These are phyloP conservation scores for Sclerospora graminicola DNA, from an alignment of 352 stramenopile species.

Conservation along the genomic window DNA sequence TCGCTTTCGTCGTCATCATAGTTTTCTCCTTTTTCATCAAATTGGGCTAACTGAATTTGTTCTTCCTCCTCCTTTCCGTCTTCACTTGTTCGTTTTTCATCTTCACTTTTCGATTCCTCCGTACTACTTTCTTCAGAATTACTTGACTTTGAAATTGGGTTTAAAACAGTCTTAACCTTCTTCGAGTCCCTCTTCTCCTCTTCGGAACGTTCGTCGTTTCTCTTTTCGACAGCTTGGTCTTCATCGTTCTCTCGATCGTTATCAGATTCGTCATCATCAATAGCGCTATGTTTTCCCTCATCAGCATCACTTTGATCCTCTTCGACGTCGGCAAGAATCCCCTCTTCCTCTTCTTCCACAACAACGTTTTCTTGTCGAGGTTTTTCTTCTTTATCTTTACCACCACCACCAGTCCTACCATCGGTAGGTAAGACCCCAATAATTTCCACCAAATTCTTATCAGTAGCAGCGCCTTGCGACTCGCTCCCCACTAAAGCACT, in stretches of 20 bases:
- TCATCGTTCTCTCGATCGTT: not conserved
- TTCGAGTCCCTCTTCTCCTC: too few relatives aligned
- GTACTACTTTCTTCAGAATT: slow-evolving; percentile 8
- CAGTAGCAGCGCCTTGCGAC: not conserved
- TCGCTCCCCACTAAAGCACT: not conserved
- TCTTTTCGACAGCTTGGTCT: too few relatives aligned
- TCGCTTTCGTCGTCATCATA: not conserved
- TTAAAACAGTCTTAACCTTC: too few relatives aligned
- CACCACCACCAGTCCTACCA: not conserved
- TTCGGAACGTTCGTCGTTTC: too few relatives aligned
- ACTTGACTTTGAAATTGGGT: not conserved
- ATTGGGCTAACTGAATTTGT: slow-evolving; percentile 11
- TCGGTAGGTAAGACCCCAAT: not conserved
- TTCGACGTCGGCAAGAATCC: slow-evolving; percentile 1
- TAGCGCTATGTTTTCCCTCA: not conserved
- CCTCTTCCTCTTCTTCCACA: slow-evolving; percentile 1
- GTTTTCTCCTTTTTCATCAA: slow-evolving; percentile 4
- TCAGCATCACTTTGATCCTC: not conserved
- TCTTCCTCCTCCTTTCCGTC: slow-evolving; percentile 6
- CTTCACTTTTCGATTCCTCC: slow-evolving; percentile 5
- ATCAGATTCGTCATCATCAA: not conserved
- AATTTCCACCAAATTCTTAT: not conserved
- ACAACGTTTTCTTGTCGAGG: not conserved
- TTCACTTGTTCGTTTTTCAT: slow-evolving; percentile 3
- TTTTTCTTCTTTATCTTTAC: not conserved